Conservation (phyloP, 2,329 filamentous ascomycete species). For the Xylariaceae sp. region DNA sequence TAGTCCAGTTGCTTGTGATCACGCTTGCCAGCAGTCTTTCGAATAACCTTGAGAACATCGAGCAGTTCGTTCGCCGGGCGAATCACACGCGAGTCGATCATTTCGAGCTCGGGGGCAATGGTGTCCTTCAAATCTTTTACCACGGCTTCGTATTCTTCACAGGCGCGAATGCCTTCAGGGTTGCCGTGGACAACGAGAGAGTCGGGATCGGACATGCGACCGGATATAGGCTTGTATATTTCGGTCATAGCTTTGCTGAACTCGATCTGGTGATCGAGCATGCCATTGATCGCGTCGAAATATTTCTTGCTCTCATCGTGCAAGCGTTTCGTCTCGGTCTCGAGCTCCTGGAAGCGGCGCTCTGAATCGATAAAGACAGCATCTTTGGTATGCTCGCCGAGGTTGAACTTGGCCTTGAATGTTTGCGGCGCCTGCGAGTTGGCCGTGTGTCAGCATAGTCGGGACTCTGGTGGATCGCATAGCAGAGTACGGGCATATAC, state of each 20-base stretch:
- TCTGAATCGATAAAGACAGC: constrained; percentile 92
- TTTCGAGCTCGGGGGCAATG: constrained; percentile 86
- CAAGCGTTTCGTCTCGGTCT: constrained; percentile 87
- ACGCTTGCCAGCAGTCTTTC: constrained; percentile 82
- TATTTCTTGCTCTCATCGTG: constrained; percentile 98
- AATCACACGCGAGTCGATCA: constrained; percentile 92
- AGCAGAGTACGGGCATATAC: constrained; percentile 22
- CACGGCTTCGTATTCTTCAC: constrained; percentile 91
- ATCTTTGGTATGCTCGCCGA: constrained; percentile 94
- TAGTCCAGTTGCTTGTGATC: constrained; percentile 98
- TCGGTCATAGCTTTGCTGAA: constrained; percentile 95
- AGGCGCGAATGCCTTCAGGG: constrained; percentile 86
- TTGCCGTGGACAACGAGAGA: constrained; percentile 80
- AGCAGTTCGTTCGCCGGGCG: constrained; percentile 89
- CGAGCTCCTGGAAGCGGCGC: constrained; percentile 87
- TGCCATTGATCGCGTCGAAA: constrained; percentile 95
- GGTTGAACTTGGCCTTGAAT: constrained; percentile 87
- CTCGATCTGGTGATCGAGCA: constrained; percentile 96
- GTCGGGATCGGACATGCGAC: constrained; percentile 88
- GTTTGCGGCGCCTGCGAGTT: constrained; percentile 72
- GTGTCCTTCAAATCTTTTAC: constrained; percentile 88
- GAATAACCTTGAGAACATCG: constrained; percentile 91
- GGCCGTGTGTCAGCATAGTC: constrained; percentile 7
- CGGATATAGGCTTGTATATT: constrained; percentile 97
- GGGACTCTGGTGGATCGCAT: not conserved